phyloP scores from a whole-genome alignment of 2,329 filamentous ascomycete species.

The Colletotrichum sp. region DNA sequence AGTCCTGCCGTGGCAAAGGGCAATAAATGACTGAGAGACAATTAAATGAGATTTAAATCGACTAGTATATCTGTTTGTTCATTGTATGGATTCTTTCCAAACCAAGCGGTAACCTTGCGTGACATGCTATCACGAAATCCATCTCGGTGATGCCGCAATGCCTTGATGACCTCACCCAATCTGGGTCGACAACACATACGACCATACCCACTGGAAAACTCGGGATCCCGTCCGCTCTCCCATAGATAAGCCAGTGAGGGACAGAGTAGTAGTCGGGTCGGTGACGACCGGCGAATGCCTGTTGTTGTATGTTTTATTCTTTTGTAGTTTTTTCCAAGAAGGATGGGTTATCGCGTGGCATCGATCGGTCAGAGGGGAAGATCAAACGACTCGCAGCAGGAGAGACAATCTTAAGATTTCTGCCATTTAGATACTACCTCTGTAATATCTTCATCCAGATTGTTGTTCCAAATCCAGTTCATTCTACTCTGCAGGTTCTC shows the following conservation, averaged over 20 bases:
- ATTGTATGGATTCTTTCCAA: neutral
- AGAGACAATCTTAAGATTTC: neutral
- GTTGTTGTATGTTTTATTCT: neutral
- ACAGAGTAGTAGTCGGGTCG: neutral
- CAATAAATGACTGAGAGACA: neutral
- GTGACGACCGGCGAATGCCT: neutral
- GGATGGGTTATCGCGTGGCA: neutral
- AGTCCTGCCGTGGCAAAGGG: neutral
- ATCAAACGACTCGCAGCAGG: neutral
- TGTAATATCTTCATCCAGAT: neutral
- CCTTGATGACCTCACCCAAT: neutral
- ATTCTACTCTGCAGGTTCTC: neutral
- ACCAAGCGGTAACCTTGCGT: neutral
- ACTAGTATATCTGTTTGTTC: neutral
- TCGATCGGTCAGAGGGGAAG: neutral
- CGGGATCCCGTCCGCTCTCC: neutral
- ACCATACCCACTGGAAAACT: neutral
- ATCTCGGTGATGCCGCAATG: neutral
- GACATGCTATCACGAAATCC: neutral
- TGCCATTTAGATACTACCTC: neutral
- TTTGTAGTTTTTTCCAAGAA: neutral
- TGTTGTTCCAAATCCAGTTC: neutral
- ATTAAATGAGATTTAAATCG: neutral
- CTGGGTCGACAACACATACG: accelerated
- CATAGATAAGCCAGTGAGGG: neutral